These are phyloP conservation scores for Pythium apleroticum DNA, from an alignment of 352 stramenopile genomes.

Conservation along the genomic window DNA sequence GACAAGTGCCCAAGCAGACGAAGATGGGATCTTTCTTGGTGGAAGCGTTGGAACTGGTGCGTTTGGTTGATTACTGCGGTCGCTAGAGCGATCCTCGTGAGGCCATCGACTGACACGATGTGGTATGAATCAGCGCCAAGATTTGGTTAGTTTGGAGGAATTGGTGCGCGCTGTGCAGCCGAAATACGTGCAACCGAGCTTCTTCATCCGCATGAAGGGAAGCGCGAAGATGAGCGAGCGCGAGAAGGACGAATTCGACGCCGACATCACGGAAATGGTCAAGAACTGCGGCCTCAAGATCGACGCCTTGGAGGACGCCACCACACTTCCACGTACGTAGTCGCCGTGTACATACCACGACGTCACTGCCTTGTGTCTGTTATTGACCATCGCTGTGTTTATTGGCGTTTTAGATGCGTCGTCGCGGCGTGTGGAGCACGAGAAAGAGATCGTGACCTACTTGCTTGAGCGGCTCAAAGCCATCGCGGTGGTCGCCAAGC, in stretches of 20 bases:
- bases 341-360: neutral
- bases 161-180: conserved; percentile 45
- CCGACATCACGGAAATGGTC: conserved; percentile 71
- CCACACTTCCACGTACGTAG: conserved; percentile 23
- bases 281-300: conserved; percentile 66
- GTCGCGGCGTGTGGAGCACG: conserved; percentile 38
- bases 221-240: conserved; percentile 54
- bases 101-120: neutral
- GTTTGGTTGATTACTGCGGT: neutral
- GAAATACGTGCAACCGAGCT: conserved; percentile 59
- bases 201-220: conserved; percentile 62
- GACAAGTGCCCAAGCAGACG: neutral
- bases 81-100: neutral
- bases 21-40: conserved; percentile 17
- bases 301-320: conserved; percentile 47
- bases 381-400: neutral
- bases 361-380: no score
- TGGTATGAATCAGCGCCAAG: conserved; percentile 34
- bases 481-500: conserved; percentile 59
- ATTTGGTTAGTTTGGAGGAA: conserved; percentile 53
- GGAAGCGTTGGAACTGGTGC: conserved; percentile 27
- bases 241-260: conserved; percentile 79
- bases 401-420: conserved; percentile 13
- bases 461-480: conserved; percentile 70
- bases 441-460: conserved; percentile 74